A percentile compares a stretch with the other conserved stretches of the same genome.
Conservation (phyloP, 768 basidiomycete genomes). For the Tremella yokohamensis region DNA sequence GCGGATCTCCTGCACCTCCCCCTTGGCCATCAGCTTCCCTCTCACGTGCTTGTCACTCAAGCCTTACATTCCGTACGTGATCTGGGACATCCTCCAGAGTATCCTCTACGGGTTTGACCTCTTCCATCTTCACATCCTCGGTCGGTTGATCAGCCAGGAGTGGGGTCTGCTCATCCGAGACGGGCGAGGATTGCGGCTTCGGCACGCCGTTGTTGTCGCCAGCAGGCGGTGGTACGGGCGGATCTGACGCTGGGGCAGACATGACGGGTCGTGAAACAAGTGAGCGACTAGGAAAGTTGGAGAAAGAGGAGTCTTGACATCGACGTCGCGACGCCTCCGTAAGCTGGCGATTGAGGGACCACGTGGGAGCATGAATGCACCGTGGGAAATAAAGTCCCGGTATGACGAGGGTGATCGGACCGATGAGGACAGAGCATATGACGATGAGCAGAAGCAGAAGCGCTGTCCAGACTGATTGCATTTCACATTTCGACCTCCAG, state of each 20-base stretch:
- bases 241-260: slow-evolving; percentile 42
- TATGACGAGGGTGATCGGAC: no score
- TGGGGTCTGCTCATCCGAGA: background rate
- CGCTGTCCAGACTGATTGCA: no score
- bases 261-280: slow-evolving; percentile 11
- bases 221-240: slow-evolving; percentile 15
- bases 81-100: slow-evolving; percentile 88
- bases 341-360: background rate
- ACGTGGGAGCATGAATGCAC: background rate
- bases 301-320: background rate
- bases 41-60: background rate
- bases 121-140: slow-evolving; percentile 46
- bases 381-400: no score
- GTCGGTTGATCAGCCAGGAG: background rate
- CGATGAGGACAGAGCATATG: no score
- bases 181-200: slow-evolving; percentile 10
- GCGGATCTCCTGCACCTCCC: slow-evolving; percentile 74
- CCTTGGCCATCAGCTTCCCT: slow-evolving; percentile 20
- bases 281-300: background rate
- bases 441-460: no score
- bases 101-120: slow-evolving; percentile 54
- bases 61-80: slow-evolving; percentile 67
- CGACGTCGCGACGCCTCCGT: background rate
- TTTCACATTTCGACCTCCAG: no score
- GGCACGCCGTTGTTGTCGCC: slow-evolving; percentile 1